A percentile compares a stretch with the other conserved stretches of the same genome.
Evolutionary conservation across 176 grass and related monocot species (phyloP).

Genomic region (Saccharum spontaneum): DNA sequence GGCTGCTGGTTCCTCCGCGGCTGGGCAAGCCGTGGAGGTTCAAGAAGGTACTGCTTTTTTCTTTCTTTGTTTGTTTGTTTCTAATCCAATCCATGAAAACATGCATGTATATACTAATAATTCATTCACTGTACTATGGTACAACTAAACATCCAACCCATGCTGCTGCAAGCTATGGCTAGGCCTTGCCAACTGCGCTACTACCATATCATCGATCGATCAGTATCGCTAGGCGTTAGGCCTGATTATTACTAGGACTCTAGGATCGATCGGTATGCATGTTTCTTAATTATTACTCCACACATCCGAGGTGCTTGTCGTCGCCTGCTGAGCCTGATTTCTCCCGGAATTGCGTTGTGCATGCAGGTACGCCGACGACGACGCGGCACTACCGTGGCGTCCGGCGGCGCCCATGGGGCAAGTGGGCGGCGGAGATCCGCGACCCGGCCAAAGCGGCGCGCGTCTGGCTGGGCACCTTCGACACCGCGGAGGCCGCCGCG

Average conservation of each 20-base stretch:
- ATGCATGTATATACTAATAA: not conserved
- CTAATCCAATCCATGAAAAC: not conserved
- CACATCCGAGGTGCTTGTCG: too few relatives aligned
- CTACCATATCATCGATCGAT: too few relatives aligned
- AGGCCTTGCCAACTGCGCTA: too few relatives aligned
- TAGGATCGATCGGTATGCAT: too few relatives aligned
- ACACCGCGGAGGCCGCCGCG: conserved; percentile 71
- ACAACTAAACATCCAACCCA: too few relatives aligned
- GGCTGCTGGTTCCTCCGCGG: not conserved
- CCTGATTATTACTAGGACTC: too few relatives aligned
- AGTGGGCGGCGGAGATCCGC: conserved; percentile 84
- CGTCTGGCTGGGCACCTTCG: conserved; percentile 81
- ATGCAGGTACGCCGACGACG: not conserved
- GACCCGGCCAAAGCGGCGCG: conserved; percentile 72
- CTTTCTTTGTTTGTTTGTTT: too few relatives aligned
- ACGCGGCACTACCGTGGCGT: conserved; percentile 59
- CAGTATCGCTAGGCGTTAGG: too few relatives aligned
- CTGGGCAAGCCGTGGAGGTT: conserved; percentile 4
- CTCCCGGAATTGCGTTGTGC: not conserved
- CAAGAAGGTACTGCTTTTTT: conserved; percentile 41
- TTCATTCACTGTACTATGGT: not conserved
- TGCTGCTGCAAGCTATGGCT: too few relatives aligned
- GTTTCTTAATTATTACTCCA: too few relatives aligned
- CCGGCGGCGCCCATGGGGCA: conserved; percentile 75
- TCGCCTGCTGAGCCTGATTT: too few relatives aligned